Evolutionary conservation across 495 filamentous ascomycete species (phyloP).

Genomic region (Parathielavia hyrcaniae): DNA sequence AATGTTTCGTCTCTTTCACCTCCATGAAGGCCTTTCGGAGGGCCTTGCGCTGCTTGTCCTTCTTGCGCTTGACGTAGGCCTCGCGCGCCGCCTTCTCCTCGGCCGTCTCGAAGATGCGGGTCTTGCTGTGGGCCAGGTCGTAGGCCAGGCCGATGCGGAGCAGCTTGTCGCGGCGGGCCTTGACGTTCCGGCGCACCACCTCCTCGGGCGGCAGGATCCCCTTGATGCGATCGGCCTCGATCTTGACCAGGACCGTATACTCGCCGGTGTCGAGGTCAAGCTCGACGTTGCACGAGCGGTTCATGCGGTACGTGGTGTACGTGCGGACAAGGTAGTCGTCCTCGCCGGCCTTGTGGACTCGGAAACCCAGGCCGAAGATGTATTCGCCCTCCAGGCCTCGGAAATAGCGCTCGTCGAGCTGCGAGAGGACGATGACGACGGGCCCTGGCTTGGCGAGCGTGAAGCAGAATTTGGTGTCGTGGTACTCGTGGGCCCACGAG

Average conservation of each 20-base stretch:
- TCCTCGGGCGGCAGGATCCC: constrained; percentile 56
- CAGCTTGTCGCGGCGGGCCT: constrained; percentile 67
- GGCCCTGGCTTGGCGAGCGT: constrained; percentile 59
- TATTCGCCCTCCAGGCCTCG: constrained; percentile 78
- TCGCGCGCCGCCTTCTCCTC: constrained; percentile 52
- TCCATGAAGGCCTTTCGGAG: constrained; percentile 29
- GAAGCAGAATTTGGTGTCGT: constrained; percentile 74
- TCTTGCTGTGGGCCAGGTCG: constrained; percentile 78
- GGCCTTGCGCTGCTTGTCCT: constrained; percentile 47
- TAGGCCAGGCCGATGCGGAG: constrained; percentile 75
- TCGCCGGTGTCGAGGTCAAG: constrained; percentile 74
- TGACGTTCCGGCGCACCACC: constrained; percentile 57
- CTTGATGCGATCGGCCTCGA: constrained; percentile 58
- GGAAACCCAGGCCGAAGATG: constrained; percentile 68
- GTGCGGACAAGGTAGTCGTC: constrained; percentile 81
- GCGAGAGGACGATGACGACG: constrained; percentile 72
- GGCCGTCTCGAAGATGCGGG: constrained; percentile 58
- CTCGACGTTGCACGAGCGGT: constrained; percentile 74
- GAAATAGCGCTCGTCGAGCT: constrained; percentile 85
- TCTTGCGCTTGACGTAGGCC: constrained; percentile 35
- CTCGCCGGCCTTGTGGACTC: constrained; percentile 72
- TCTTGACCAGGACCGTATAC: constrained; percentile 72
- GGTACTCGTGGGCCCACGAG: constrained; percentile 80
- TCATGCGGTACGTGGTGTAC: constrained; percentile 62
- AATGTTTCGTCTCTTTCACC: constrained; percentile 23